A percentile compares a stretch with the other conserved stretches of the same genome.
Evolutionary conservation across 441 rosid species (phyloP).

Genomic region (Raphanus hybrid): DNA sequence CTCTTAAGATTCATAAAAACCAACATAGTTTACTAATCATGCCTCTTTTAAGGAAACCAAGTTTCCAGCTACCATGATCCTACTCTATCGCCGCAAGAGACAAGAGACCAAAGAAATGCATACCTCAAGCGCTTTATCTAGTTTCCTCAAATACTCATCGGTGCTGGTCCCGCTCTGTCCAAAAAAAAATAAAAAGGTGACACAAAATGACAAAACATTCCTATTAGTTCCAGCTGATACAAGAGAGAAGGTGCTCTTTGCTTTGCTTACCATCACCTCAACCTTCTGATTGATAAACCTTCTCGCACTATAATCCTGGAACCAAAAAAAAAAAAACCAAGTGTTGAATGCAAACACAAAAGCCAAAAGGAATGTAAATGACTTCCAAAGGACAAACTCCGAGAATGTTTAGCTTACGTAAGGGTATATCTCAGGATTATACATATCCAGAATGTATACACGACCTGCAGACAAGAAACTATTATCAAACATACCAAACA

Average conservation of each 20-base stretch:
- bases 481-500: conserved; percentile 26
- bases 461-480: conserved; percentile 56
- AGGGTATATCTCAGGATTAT: conserved; percentile 89
- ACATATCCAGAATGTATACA: conserved; percentile 87
- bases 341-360: conserved; percentile 22
- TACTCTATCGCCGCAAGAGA: no score
- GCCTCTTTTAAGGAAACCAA: background rate
- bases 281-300: conserved; percentile 77
- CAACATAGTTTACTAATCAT: conserved; percentile 1
- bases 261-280: conserved; percentile 68
- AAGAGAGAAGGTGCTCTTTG: conserved; percentile 14
- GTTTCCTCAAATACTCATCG: conserved; percentile 67
- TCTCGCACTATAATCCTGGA: conserved; percentile 80
- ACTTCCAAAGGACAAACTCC: conserved; percentile 14
- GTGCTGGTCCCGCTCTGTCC: conserved; percentile 83
- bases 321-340: conserved; percentile 16
- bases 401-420: conserved; percentile 58
- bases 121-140: conserved; percentile 93
- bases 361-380: conserved; percentile 29
- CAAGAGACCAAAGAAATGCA: conserved; percentile 28
- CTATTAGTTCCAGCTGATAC: conserved; percentile 19
- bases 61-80: conserved; percentile 10
- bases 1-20: conserved; percentile 4
- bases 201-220: background rate
- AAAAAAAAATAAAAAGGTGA: background rate